Evolutionary conservation across 257 asterid genomes (phyloP).

Genomic region (Solanum paucissectum): DNA sequence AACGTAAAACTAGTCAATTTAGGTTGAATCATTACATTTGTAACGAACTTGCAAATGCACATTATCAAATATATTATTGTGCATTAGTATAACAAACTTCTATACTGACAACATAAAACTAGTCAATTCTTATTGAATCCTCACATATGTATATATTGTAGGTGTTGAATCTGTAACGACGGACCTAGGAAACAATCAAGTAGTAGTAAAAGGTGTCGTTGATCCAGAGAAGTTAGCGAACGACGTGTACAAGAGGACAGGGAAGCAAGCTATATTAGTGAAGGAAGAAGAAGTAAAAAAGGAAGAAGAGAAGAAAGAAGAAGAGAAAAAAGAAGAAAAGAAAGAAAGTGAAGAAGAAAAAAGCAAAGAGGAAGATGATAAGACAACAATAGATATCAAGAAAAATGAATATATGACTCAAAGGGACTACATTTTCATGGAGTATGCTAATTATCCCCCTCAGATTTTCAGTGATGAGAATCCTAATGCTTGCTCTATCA

Average conservation of each 20-base stretch:
- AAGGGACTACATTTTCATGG: conserved; percentile 50
- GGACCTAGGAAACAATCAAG: conserved; percentile 46
- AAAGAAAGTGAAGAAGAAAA: conserved; percentile 12
- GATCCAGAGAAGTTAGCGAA: conserved; percentile 70
- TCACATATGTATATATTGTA: neutral
- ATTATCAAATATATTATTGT: neutral
- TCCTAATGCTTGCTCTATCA: conserved; percentile 71
- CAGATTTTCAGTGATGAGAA: conserved; percentile 91
- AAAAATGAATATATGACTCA: conserved; percentile 58
- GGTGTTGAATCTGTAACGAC: conserved; percentile 78
- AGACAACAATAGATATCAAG: conserved; percentile 36
- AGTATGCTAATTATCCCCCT: conserved; percentile 44
- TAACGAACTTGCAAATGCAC: neutral
- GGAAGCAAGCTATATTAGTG: conserved; percentile 61
- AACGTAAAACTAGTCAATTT: neutral
- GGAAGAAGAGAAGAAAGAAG: conserved; percentile 32
- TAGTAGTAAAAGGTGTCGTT: conserved; percentile 53
- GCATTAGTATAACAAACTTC: neutral
- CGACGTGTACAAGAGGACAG: conserved; percentile 67
- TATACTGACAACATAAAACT: neutral
- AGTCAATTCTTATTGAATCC: neutral
- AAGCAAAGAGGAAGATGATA: conserved; percentile 9
- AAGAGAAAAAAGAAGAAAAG: conserved; percentile 10
- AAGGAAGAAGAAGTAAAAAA: conserved; percentile 49
- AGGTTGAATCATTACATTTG: neutral